Conservation (phyloP, 768 basidiomycete genomes). For the Leccinum longicurvipes region DNA sequence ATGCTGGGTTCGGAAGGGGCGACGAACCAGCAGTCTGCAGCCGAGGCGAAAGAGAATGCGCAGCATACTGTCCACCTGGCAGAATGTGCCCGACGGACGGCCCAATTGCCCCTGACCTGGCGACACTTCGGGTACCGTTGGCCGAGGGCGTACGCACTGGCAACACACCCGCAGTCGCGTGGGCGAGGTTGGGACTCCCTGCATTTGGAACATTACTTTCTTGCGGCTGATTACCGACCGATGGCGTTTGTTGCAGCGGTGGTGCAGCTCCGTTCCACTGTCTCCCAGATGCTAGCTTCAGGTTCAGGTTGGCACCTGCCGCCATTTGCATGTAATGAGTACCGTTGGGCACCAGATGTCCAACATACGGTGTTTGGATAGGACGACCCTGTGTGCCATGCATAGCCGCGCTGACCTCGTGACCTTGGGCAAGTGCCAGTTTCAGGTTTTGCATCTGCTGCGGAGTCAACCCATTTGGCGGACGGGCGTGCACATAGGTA, state of each 20-base stretch:
- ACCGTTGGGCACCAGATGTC: conserved; percentile 28
- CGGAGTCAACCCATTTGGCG: conserved; percentile 41
- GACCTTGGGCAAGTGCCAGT: conserved; percentile 46
- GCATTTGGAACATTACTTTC: conserved; percentile 25
- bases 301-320: conserved; percentile 25
- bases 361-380: conserved; percentile 32
- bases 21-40: conserved; percentile 44
- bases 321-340: conserved; percentile 30
- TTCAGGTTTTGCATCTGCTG: conserved; percentile 65
- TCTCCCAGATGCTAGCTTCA: conserved; percentile 38
- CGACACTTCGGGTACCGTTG: conserved; percentile 50
- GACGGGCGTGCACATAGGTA: conserved; percentile 34
- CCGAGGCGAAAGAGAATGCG: conserved; percentile 49
- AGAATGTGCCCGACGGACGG: conserved; percentile 28
- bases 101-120: conserved; percentile 28
- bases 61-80: conserved; percentile 39
- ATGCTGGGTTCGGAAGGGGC: conserved; percentile 42
- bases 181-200: conserved; percentile 34
- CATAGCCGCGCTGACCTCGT: conserved; percentile 36
- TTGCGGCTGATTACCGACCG: conserved; percentile 20
- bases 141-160: conserved; percentile 52
- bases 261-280: conserved; percentile 36
- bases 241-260: conserved; percentile 21
- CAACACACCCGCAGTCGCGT: conserved; percentile 35
- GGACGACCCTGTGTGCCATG: conserved; percentile 36